Evolutionary conservation across 371 early-diverging fungal genomes (phyloP).

Genomic region (Funneliformis caledonium): DNA sequence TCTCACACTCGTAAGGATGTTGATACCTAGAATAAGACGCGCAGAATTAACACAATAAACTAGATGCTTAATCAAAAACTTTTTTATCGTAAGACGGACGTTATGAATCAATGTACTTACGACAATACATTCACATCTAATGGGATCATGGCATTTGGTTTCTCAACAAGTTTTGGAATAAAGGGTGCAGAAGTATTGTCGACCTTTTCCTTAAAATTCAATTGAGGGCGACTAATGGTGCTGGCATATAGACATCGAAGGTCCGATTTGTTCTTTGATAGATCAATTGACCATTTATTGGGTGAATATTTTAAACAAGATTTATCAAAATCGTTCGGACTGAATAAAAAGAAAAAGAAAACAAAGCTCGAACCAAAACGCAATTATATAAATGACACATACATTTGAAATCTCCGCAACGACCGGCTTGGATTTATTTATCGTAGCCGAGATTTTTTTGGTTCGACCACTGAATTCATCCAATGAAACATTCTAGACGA

Average conservation of each 20-base stretch:
- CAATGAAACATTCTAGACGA: slow-evolving; percentile 49
- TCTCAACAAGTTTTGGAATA: slow-evolving; percentile 75
- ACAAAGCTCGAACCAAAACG: not conserved
- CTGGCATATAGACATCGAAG: slow-evolving; percentile 73
- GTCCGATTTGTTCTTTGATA: slow-evolving; percentile 50
- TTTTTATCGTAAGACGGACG: not conserved
- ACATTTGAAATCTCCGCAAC: slow-evolving; percentile 56
- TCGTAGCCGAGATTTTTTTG: slow-evolving; percentile 47
- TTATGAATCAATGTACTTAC: not conserved
- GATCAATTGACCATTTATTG: not conserved
- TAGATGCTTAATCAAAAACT: not conserved
- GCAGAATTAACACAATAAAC: not conserved
- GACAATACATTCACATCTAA: slow-evolving; percentile 48
- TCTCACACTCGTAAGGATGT: slow-evolving; percentile 95
- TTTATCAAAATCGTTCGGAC: too few relatives aligned
- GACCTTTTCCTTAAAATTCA: slow-evolving; percentile 80
- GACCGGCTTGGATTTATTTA: slow-evolving; percentile 59
- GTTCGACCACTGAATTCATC: slow-evolving; percentile 60
- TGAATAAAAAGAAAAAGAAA: not conserved
- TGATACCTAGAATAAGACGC: slow-evolving; percentile 51
- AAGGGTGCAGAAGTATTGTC: slow-evolving; percentile 86
- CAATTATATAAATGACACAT: not conserved
- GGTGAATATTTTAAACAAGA: not conserved
- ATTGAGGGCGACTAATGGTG: slow-evolving; percentile 85
- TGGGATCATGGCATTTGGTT: slow-evolving; percentile 85